Percentiles rank a stretch among this genome's conserved stretches.
Conservation (phyloP, 345 rosid genomes). For the Gossypium turneri region DNA sequence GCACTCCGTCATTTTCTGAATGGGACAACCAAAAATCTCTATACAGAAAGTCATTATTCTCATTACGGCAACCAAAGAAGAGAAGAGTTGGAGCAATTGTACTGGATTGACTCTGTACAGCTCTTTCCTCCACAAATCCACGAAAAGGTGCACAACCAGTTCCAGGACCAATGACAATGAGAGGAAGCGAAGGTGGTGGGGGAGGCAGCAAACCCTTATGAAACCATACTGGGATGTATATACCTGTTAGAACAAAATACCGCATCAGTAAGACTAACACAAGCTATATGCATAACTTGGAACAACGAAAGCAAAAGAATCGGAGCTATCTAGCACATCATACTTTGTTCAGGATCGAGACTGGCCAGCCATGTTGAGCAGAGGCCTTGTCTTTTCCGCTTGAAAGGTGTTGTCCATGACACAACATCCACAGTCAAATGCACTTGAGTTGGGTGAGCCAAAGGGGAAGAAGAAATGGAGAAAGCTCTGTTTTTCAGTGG, state of each 20-base stretch:
- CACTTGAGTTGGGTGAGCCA: slow-evolving; percentile 73
- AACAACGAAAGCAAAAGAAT: slow-evolving; percentile 6
- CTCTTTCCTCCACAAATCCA: slow-evolving; percentile 83
- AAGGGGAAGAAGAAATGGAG: slow-evolving; percentile 85
- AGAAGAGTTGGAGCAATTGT: slow-evolving; percentile 61
- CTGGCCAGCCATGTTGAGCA: slow-evolving; percentile 88
- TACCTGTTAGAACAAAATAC: slow-evolving; percentile 37
- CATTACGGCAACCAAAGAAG: slow-evolving; percentile 87
- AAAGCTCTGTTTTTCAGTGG: slow-evolving; percentile 75
- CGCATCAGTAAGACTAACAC: background rate
- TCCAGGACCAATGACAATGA: slow-evolving; percentile 86
- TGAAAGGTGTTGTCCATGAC: slow-evolving; percentile 83
- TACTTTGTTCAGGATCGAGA: slow-evolving; percentile 69
- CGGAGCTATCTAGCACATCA: background rate
- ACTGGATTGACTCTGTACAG: slow-evolving; percentile 40
- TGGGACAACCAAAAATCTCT: slow-evolving; percentile 74
- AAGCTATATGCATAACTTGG: background rate
- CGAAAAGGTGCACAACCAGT: slow-evolving; percentile 98
- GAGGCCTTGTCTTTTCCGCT: slow-evolving; percentile 69
- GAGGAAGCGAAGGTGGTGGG: slow-evolving; percentile 66
- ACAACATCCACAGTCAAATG: slow-evolving; percentile 82
- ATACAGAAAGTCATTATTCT: slow-evolving; percentile 71
- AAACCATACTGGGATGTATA: slow-evolving; percentile 71
- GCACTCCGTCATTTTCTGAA: slow-evolving; percentile 44
- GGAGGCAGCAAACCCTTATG: slow-evolving; percentile 74